Evolutionary conservation across 1,139 yeast genomes (phyloP), one percentile per base, ranked within the genome.

Genomic region (Arxiozyma bovina): DNA sequence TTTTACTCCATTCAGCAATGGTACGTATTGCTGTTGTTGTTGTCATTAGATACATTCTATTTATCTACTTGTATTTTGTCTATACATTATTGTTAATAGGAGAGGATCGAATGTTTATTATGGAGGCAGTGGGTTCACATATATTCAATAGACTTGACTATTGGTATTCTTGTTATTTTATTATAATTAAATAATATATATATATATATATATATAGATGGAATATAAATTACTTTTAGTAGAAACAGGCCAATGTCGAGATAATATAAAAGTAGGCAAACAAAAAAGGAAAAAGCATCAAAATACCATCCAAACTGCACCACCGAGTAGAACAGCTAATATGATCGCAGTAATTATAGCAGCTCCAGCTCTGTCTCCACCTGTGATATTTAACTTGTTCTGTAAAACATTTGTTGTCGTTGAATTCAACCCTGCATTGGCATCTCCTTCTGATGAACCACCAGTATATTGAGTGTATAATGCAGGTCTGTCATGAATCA

Each of bases 361-460:
- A 1, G 96, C 96, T 46, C 97, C 97, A 0, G 91, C 96, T 56
- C 73, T 79, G 68, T 88, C 97, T 54, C 82, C 82, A 4, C 73
- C 66, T 47, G 76, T 73, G 53, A 89, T 76, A 11, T 69, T 66
- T 60, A 87, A 65, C 4, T 72, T 66, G 51, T 75, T 72, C 42
- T 75, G 75, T 51, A 74, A 66, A 21, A 74, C 69, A 22, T 65
- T 60, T 48, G 72, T 65, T 0, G 67, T 59, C 2, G 69, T 59
- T 0, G 69, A 53, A 58, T 67, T 62, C 49, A 74, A 58, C 55
- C 81, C 82, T 0, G 81, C 80, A 38, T 65, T 59, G 0, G 73
- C 67, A 58, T 77, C 74, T 56, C 78, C 77, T 1, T 43, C 58
- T 0, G 82, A 75, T 7, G 80, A 63, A 23, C 80, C 83, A 54